These are phyloP conservation scores for Coelastrella sp. DNA, from an alignment of 139 green algal species.

Conservation along the genomic window DNA sequence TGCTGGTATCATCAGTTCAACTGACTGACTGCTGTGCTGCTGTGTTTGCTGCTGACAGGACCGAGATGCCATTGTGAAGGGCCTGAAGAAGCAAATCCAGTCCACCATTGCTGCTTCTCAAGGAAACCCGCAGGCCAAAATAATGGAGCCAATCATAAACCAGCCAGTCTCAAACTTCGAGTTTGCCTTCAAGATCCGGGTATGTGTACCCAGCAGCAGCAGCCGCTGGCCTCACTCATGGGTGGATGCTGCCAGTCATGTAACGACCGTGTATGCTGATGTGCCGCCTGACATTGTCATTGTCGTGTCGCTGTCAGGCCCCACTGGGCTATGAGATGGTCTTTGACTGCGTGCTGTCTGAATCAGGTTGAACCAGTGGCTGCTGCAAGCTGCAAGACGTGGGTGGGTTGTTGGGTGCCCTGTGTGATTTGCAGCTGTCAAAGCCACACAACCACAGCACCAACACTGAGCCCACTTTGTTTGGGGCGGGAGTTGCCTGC, in stretches of 20 bases:
- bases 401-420: neutral
- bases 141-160: slow-evolving; percentile 44
- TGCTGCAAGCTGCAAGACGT: neutral
- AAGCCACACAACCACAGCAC: no score
- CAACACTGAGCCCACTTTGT: neutral
- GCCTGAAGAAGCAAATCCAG: slow-evolving; percentile 26
- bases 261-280: neutral
- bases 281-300: neutral
- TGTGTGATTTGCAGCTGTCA: no score
- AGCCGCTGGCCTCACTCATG: no score
- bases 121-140: neutral
- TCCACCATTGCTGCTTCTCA: neutral
- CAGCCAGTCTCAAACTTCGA: slow-evolving; percentile 68
- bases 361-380: neutral
- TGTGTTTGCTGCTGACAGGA: slow-evolving; percentile 15
- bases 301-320: neutral
- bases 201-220: neutral
- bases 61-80: slow-evolving; percentile 38
- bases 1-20: neutral
- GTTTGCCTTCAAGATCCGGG: slow-evolving; percentile 86
- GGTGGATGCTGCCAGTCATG: no score
- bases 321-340: neutral
- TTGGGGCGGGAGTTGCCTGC: neutral
- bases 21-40: neutral
- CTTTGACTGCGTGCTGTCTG: neutral